Percentiles rank a stretch among this genome's conserved stretches.
phyloP scores from a whole-genome alignment of 108 stramenopile genomes.

The Nitzschia inconspicua region DNA sequence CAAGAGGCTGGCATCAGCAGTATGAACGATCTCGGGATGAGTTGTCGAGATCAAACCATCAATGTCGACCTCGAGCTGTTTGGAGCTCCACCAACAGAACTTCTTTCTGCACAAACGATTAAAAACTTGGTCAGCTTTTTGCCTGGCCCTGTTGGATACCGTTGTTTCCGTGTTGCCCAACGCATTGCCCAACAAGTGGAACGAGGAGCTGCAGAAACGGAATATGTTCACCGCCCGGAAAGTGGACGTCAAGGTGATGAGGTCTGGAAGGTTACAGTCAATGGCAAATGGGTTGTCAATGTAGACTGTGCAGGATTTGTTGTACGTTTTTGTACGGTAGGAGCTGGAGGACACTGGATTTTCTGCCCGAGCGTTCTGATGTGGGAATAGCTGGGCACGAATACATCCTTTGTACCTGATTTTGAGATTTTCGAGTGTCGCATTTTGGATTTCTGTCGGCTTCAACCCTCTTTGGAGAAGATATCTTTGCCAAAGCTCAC shows the following conservation, averaged over 20 bases:
- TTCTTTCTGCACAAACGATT: constrained; percentile 1
- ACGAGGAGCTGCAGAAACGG: constrained; percentile 4
- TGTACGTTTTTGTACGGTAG: no score
- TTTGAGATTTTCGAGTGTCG: not conserved
- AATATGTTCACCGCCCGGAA: constrained; percentile 17
- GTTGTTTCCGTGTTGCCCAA: constrained; percentile 19
- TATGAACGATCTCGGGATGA: constrained; percentile 2
- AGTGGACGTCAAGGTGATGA: constrained; percentile 17
- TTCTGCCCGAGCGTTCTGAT: no score
- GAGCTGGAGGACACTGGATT: no score
- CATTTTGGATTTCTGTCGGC: not conserved
- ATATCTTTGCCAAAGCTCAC: no score
- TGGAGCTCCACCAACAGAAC: not conserved
- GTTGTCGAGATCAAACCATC: constrained; percentile 11
- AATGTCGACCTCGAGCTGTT: constrained; percentile 16
- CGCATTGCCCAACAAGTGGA: constrained; percentile 17
- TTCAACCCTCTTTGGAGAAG: no score
- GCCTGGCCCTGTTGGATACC: constrained; percentile 22
- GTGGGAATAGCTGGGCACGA: no score
- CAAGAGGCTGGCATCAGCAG: constrained; percentile 11
- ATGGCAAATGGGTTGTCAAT: constrained; percentile 13
- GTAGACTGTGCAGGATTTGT: constrained; percentile 39
- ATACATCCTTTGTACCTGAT: no score
- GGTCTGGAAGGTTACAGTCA: not conserved
- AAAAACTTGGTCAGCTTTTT: constrained; percentile 15